Evolutionary conservation across 2,329 filamentous ascomycete genomes (phyloP).

Genomic region (Onygenales sp.): DNA sequence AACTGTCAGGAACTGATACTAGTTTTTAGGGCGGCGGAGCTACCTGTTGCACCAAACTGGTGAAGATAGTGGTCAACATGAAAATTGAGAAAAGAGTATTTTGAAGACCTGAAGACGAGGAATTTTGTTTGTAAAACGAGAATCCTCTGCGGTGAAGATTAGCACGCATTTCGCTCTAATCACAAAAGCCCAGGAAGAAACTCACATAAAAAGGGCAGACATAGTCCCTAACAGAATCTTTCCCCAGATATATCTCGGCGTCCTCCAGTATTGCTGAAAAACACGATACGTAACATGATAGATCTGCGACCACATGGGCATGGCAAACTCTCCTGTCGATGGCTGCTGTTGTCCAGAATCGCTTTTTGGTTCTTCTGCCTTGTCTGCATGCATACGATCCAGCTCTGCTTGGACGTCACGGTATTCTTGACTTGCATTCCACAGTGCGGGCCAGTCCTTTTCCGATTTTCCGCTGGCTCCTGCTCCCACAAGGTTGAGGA

Average conservation of each 20-base stretch:
- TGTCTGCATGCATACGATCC: conserved; percentile 44
- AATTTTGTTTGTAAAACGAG: conserved; percentile 63
- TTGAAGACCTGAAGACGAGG: conserved; percentile 67
- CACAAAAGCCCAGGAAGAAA: not conserved
- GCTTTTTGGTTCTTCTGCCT: conserved; percentile 24
- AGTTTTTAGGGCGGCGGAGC: conserved; percentile 52
- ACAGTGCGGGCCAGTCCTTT: conserved; percentile 53
- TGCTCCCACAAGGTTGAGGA: conserved; percentile 49
- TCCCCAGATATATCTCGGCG: conserved; percentile 73
- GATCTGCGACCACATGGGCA: conserved; percentile 58
- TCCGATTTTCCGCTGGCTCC: conserved; percentile 58
- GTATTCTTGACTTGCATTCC: conserved; percentile 50
- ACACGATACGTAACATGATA: conserved; percentile 59
- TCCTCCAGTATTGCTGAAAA: conserved; percentile 85
- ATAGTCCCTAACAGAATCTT: conserved; percentile 59
- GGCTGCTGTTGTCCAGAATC: conserved; percentile 31
- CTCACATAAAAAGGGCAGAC: conserved; percentile 56
- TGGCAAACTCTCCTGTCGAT: conserved; percentile 61
- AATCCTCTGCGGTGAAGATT: conserved; percentile 63
- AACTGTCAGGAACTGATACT: not conserved
- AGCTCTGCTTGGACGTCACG: conserved; percentile 47
- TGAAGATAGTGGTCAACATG: conserved; percentile 55
- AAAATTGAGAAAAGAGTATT: conserved; percentile 84
- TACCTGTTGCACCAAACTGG: conserved; percentile 44
- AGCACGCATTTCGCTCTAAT: conserved; percentile 41